phyloP scores from a whole-genome alignment of 208 protist genomes.

The Trypanosoma melophagium region DNA sequence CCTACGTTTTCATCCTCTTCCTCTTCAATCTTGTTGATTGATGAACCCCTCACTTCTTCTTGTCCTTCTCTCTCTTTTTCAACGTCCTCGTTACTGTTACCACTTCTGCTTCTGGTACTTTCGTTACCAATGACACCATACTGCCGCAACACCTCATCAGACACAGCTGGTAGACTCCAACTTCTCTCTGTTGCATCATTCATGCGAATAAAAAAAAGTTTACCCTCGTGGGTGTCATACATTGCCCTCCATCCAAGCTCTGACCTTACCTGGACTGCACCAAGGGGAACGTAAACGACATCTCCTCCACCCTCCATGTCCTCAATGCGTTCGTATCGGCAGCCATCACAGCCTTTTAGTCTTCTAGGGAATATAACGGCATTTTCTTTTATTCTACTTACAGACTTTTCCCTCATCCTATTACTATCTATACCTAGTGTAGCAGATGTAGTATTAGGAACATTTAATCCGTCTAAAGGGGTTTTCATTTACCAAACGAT shows the following conservation, averaged over 20 bases:
- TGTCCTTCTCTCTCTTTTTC: neutral
- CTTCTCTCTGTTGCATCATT: slow-evolving; percentile 8
- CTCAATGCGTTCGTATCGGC: slow-evolving; percentile 9
- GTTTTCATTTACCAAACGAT: neutral
- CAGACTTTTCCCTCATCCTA: neutral
- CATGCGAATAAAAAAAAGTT: slow-evolving; percentile 13
- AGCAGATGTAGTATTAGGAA: no score
- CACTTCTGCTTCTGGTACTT: neutral
- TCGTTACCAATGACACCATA: neutral
- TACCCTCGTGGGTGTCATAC: slow-evolving; percentile 2
- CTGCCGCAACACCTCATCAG: neutral
- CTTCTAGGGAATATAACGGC: slow-evolving; percentile 1
- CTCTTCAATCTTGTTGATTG: neutral
- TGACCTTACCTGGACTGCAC: neutral
- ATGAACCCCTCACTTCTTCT: neutral
- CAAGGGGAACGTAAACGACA: slow-evolving; percentile 13
- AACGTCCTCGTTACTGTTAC: neutral
- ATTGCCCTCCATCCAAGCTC: slow-evolving; percentile 19
- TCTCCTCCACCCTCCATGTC: neutral
- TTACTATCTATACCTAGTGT: neutral
- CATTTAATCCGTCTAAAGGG: neutral
- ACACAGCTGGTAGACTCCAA: neutral
- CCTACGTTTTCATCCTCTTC: neutral
- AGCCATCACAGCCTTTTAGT: neutral
- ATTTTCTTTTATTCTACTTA: neutral